Percentiles rank a stretch among this genome's conserved stretches.
Conservation (phyloP, 129 eudicot genomes). For the Centrapalus pauciflorus region DNA sequence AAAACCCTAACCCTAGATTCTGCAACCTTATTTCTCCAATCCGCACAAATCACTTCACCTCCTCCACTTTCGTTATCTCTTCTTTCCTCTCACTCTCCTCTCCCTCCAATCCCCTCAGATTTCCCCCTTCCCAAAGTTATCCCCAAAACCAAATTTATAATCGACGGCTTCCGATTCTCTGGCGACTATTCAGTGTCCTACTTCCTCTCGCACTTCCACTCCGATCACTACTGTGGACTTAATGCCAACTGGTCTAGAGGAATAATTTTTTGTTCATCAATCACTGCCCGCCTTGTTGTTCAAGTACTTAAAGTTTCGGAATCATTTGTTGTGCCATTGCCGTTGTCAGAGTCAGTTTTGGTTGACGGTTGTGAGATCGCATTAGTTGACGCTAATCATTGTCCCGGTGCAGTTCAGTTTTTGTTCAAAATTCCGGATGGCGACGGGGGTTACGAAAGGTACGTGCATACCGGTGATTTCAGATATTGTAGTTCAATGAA, state of each 20-base stretch:
- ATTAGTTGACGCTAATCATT: slow-evolving; percentile 83
- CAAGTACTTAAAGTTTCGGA: slow-evolving; percentile 43
- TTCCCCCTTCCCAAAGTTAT: slow-evolving; percentile 69
- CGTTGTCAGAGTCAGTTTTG: slow-evolving; percentile 32
- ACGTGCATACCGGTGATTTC: slow-evolving; percentile 96
- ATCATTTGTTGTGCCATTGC: slow-evolving; percentile 36
- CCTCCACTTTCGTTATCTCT: slow-evolving; percentile 35
- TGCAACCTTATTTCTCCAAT: slow-evolving; percentile 37
- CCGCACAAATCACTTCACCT: slow-evolving; percentile 5
- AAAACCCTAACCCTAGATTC: slow-evolving; percentile 63
- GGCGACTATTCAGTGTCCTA: slow-evolving; percentile 66
- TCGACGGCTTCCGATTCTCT: slow-evolving; percentile 70
- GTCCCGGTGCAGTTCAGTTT: slow-evolving; percentile 94
- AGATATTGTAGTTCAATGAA: slow-evolving; percentile 53
- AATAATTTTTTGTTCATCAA: slow-evolving; percentile 55
- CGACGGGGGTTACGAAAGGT: slow-evolving; percentile 40
- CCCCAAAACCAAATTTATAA: slow-evolving; percentile 72
- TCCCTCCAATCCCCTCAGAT: slow-evolving; percentile 52
- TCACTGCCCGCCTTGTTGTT: slow-evolving; percentile 55
- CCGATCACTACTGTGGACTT: slow-evolving; percentile 89
- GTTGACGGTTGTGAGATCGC: slow-evolving; percentile 62
- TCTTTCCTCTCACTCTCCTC: slow-evolving; percentile 24
- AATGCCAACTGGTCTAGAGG: slow-evolving; percentile 66
- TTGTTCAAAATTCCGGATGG: slow-evolving; percentile 46
- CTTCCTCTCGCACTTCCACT: slow-evolving; percentile 95